phyloP scores from a whole-genome alignment of 2,329 filamentous ascomycete genomes.

The Aureobasidium sp. region DNA sequence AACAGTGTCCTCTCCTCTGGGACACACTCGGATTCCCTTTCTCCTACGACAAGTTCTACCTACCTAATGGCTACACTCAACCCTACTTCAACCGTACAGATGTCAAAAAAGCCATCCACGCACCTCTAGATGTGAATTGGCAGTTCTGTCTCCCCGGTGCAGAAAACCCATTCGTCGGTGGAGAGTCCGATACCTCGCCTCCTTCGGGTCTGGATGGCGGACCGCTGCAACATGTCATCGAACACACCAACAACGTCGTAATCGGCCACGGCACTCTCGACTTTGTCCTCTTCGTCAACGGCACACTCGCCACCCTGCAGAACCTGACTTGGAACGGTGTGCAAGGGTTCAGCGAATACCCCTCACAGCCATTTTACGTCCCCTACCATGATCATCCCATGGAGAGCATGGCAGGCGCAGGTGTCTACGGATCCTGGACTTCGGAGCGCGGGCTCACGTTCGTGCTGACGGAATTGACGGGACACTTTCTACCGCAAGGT shows the following conservation, averaged over 20 bases:
- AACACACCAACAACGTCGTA: constrained; percentile 26
- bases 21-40: constrained; percentile 19
- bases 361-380: constrained; percentile 18
- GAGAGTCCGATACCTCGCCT: constrained; percentile 15
- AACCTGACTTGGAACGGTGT: constrained; percentile 26
- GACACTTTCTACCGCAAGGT: constrained; percentile 17
- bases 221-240: constrained; percentile 23
- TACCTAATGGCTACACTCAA: constrained; percentile 16
- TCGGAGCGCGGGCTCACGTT: constrained; percentile 23
- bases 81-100: constrained; percentile 29
- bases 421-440: constrained; percentile 18
- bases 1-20: constrained; percentile 22
- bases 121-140: constrained; percentile 19
- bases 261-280: constrained; percentile 24
- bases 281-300: constrained; percentile 22
- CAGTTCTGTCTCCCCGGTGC: constrained; percentile 22
- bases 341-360: constrained; percentile 22
- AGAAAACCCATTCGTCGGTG: constrained; percentile 16
- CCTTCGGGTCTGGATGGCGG: constrained; percentile 16
- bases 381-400: constrained; percentile 16
- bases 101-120: constrained; percentile 30
- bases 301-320: constrained; percentile 22
- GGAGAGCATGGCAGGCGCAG: constrained; percentile 17
- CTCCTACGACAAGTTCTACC: constrained; percentile 1
- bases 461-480: constrained; percentile 20